Evolutionary conservation across 2,329 filamentous ascomycete genomes (phyloP), one percentile per base, ranked within the genome.

Genomic region (Knufia fluminis): DNA sequence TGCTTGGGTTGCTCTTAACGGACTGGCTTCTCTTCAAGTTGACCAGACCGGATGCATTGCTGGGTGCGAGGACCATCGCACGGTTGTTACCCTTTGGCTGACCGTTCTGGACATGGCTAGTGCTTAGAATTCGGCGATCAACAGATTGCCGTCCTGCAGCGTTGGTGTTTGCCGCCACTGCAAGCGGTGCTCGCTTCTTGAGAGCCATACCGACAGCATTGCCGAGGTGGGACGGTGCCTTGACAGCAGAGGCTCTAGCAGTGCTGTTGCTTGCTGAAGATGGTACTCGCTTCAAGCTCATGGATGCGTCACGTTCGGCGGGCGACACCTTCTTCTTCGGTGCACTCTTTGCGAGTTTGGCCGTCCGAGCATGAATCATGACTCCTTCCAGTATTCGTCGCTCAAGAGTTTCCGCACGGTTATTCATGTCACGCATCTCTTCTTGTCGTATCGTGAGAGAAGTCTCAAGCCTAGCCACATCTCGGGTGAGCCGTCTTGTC

Each of bases 371-470:
- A 64, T 97, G 91, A 60, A 97, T 90, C 70, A 98, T 94, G 54
- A 97, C 87, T 22, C 91, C 90, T 57, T 97, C 91, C 26, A 98
- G 72, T 58, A 98, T 95, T 22, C 92, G 83, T 46, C 90, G 85
- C 69, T 98, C 92, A 20, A 98, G 75, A 2, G 81, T 79, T 64
- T 96, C 89, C 2, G 91, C 92, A 54, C 91, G 85, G 9, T 78
- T 73, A 64, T 97, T 91, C 86, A 98, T 96, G 22, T 85, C 77
- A 40, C 87, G 81, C 52, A 98, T 79, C 68, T 97, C 92, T 58
- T 97, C 91, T 39, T 87, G 85, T 48, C 92, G 85, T 50, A 97
- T 82, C 16, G 84, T 80, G 24, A 97, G 77, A 1, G 92, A 91
- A 7, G 88, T 97, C 64, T 97, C 88, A 1, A 98, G 77, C 7